Conservation (phyloP, 2,329 filamentous ascomycete genomes). For the Triangularia verruculosa region DNA sequence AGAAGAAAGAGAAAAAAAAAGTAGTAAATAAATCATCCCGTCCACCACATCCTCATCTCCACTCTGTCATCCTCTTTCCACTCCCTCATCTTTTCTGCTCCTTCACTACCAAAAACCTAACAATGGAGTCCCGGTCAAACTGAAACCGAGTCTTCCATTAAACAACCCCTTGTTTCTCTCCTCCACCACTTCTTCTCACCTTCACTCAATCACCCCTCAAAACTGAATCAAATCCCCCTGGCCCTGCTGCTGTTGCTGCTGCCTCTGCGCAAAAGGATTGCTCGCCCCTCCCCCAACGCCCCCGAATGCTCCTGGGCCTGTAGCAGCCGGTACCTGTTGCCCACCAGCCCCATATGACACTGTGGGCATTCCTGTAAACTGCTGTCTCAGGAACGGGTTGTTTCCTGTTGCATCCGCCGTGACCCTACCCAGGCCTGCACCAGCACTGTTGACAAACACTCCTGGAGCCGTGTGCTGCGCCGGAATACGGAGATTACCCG, state of each 20-base stretch:
- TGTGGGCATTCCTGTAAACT: slow-evolving; percentile 74
- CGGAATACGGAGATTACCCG: slow-evolving; percentile 91
- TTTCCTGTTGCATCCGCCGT: slow-evolving; percentile 70
- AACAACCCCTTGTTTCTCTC: neutral
- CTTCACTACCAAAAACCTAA: neutral
- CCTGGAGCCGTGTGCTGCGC: slow-evolving; percentile 95
- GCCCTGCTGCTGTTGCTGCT: slow-evolving; percentile 45
- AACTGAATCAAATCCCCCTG: slow-evolving; percentile 60
- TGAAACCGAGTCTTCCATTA: neutral
- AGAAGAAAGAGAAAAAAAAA: neutral
- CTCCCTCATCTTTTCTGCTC: neutral
- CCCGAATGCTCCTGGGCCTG: slow-evolving; percentile 51
- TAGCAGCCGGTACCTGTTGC: slow-evolving; percentile 54
- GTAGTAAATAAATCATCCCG: neutral
- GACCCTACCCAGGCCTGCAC: slow-evolving; percentile 70
- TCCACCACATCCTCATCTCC: neutral
- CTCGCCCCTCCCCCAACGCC: slow-evolving; percentile 36
- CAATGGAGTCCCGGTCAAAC: neutral
- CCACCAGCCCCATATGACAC: slow-evolving; percentile 47
- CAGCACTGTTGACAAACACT: slow-evolving; percentile 94
- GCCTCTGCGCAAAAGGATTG: slow-evolving; percentile 59
- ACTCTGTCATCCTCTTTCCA: neutral
- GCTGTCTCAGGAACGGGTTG: slow-evolving; percentile 85
- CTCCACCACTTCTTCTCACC: neutral
- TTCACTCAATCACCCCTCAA: slow-evolving; percentile 33